Evolutionary conservation across 1,139 yeast genomes (phyloP).

Genomic region (Blastobotrys ciferrii): DNA sequence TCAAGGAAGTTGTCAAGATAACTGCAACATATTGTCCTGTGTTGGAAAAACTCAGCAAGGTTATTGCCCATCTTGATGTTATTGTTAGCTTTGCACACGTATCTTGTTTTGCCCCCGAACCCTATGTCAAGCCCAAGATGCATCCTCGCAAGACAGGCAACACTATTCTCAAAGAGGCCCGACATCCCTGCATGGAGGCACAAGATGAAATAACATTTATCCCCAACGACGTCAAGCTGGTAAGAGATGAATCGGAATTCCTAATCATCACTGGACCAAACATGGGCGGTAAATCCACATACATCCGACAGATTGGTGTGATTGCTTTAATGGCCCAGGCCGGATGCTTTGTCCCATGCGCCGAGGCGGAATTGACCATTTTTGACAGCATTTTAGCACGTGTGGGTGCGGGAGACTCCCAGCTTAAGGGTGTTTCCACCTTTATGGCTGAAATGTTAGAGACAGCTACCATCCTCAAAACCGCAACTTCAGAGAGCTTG

Average conservation of each 20-base stretch:
- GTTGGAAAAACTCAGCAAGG: slow-evolving; percentile 60
- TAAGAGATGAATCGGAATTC: slow-evolving; percentile 57
- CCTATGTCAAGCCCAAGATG: slow-evolving; percentile 71
- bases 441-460: slow-evolving; percentile 98
- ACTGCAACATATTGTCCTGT: slow-evolving; percentile 79
- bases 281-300: slow-evolving; percentile 98
- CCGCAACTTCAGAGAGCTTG: slow-evolving; percentile 79
- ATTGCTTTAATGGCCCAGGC: slow-evolving; percentile 87
- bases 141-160: slow-evolving; percentile 54
- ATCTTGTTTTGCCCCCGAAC: slow-evolving; percentile 77
- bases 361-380: slow-evolving; percentile 68
- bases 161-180: slow-evolving; percentile 62
- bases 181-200: slow-evolving; percentile 92
- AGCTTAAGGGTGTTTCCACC: slow-evolving; percentile 91
- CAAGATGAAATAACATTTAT: slow-evolving; percentile 87
- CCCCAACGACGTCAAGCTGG: slow-evolving; percentile 72
- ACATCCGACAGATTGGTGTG: slow-evolving; percentile 88
- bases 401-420: slow-evolving; percentile 99
- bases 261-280: slow-evolving; percentile 93
- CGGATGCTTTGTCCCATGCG: slow-evolving; percentile 87
- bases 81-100: slow-evolving; percentile 82
- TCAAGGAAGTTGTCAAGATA: slow-evolving; percentile 75
- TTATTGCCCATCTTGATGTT: slow-evolving; percentile 78
- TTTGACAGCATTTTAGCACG: slow-evolving; percentile 92
- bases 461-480: slow-evolving; percentile 84